phyloP scores from a whole-genome alignment of 1,284 basidiomycete genomes.

The Tilletiopsis washingtonensis region DNA sequence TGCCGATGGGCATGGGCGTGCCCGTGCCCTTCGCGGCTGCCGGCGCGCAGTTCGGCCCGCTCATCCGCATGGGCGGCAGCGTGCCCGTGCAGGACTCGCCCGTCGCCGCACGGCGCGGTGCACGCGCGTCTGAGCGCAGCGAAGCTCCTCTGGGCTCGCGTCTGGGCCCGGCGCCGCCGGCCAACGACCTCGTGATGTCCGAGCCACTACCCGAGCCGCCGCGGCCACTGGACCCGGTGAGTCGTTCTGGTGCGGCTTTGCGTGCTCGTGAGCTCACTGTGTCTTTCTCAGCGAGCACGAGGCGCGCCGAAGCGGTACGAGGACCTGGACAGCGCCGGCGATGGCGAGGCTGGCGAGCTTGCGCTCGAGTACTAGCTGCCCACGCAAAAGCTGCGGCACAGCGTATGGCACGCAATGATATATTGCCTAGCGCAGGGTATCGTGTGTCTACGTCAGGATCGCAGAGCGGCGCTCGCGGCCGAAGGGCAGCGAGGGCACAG shows the following conservation, averaged over 20 bases:
- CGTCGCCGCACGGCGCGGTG: background rate
- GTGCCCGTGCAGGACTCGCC: background rate
- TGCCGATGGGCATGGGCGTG: too few species aligned
- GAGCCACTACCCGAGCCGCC: background rate
- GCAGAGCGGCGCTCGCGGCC: too few species aligned
- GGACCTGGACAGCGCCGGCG: constrained; percentile 29
- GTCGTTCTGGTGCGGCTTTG: background rate
- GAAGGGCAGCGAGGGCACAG: too few species aligned
- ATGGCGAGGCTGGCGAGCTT: constrained; percentile 13
- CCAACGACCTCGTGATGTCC: constrained; percentile 13
- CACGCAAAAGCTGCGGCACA: too few species aligned
- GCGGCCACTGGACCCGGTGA: background rate
- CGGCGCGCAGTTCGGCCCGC: constrained; percentile 2
- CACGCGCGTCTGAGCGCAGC: background rate
- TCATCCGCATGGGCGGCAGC: background rate
- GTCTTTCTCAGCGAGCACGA: constrained; percentile 1
- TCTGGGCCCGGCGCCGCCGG: background rate
- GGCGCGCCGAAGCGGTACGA: constrained; percentile 19
- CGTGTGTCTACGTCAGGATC: too few species aligned
- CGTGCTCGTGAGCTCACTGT: background rate
- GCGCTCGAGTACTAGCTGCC: constrained; percentile 14
- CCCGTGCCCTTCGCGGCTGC: too few species aligned
- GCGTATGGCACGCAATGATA: too few species aligned
- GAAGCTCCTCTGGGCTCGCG: background rate
- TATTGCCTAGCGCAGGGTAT: too few species aligned